phyloP scores from a whole-genome alignment of 768 basidiomycete species.

The Hypsizygus marmoreus region DNA sequence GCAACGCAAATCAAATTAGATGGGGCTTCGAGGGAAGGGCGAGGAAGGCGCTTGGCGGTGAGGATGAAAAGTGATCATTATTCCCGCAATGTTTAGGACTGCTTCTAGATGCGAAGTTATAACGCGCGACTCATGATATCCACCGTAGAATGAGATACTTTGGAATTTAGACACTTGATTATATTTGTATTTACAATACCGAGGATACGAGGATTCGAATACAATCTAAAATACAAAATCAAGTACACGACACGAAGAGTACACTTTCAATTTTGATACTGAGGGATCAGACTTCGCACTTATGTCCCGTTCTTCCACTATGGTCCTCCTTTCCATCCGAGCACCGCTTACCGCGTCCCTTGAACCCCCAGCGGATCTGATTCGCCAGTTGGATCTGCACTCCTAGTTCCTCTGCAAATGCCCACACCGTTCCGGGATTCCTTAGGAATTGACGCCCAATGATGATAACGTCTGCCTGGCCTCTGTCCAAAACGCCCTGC shows the following conservation, averaged over 20 bases:
- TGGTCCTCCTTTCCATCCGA: conserved; percentile 37
- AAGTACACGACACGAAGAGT: no score
- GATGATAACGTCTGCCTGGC: conserved; percentile 59
- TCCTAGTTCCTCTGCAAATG: conserved; percentile 58
- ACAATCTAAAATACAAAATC: no score
- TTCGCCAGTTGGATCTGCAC: conserved; percentile 46
- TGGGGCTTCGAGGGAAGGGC: conserved; percentile 52
- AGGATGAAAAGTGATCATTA: background rate
- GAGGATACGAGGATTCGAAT: no score
- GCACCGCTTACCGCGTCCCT: conserved; percentile 22
- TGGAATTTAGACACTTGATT: no score
- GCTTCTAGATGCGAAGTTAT: no score
- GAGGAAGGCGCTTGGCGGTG: conserved; percentile 8
- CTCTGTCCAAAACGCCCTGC: conserved; percentile 57
- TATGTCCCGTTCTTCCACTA: background rate
- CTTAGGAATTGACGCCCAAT: conserved; percentile 60
- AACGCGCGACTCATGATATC: no score
- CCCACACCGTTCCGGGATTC: conserved; percentile 55
- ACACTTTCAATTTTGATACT: no score
- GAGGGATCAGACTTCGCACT: background rate
- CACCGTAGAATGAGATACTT: no score
- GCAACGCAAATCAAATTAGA: conserved; percentile 52
- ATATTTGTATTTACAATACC: no score
- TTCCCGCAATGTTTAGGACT: no score
- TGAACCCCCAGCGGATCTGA: conserved; percentile 60